Base-by-base conservation (phyloP, 371 early-diverging fungal species). In the Mucor circinelloides region DNA sequence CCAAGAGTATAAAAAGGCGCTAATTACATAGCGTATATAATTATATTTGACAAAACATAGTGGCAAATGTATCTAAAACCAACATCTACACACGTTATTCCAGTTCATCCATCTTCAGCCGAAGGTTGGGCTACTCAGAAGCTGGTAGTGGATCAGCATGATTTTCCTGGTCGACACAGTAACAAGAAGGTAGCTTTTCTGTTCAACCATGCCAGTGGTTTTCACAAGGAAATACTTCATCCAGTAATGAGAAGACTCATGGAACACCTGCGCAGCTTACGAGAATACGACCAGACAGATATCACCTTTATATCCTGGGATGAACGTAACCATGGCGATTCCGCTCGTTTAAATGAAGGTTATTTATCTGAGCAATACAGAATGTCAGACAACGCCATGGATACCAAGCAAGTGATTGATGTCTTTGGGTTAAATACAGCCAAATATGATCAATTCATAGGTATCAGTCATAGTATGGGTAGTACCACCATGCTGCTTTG, bases 271-370 rank as follows among this genome's bases (percentile, higher is more conserved):
- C 69, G 77, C 21, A 52, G 40, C 27, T 55, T 68, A 23, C n/a
- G 63, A 21, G 66, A 63, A 7, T 80, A 76, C 10, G 61, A 76
- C 5, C 21, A 70, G 25, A 69, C 70, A 2, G 71, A 76, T 8
- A 58, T 82, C 34, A 64, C 69, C 3, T 66, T 78, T 46, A 62
- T 72, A 12, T 68, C 72, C 7, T 82, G 75, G 73, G 83, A 82
- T 66, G 72, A 74, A 7, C 80, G 83, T 63, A 78, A 68, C 40
- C 83, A 82, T 59, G 83, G 83, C 9, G 83, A 82, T 52, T 77
- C 78, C 13, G 80, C 78, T 32, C 71, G 76, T 2, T 23, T 78
- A 2, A 82, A 82, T 48, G 74, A 71, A 12, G 76, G 64, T 25
- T 48, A 44, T 3, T 68, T 73, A 40, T 40, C 10, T 10, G 42